phyloP scores from a whole-genome alignment of 495 filamentous ascomycete species.

The Bacidia gigantensis region DNA sequence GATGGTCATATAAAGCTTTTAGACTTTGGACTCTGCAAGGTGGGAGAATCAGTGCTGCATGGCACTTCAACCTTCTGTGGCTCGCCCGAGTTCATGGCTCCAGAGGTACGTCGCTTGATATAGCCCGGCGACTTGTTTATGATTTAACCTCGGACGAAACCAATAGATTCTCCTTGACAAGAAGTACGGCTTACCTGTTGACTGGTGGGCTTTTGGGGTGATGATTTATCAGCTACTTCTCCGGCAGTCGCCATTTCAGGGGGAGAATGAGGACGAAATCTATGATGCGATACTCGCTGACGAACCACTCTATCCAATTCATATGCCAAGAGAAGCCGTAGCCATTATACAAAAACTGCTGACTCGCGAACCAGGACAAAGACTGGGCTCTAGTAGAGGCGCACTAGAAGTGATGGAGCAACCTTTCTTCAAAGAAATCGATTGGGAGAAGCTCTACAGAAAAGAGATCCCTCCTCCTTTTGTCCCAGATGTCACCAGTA shows the following conservation, averaged over 20 bases:
- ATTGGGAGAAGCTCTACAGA: background rate
- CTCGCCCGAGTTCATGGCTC: background rate
- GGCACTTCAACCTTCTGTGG: background rate
- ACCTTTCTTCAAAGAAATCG: background rate
- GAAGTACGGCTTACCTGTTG: background rate
- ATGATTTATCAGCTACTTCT: background rate
- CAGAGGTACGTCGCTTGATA: background rate
- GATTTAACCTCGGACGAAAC: no score
- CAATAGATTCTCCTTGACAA: constrained; percentile 31
- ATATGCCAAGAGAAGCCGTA: background rate
- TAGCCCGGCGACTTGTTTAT: no score
- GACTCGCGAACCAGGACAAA: background rate
- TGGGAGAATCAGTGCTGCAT: background rate
- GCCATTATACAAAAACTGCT: background rate
- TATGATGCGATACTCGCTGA: background rate
- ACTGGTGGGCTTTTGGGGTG: background rate
- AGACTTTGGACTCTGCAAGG: background rate
- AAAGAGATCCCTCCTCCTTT: background rate
- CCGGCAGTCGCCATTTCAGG: background rate
- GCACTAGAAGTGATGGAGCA: background rate
- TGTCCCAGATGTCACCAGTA: background rate
- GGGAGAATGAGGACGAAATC: background rate
- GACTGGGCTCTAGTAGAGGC: background rate
- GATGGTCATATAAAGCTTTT: background rate
- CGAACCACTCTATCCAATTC: background rate